Base-by-base conservation (phyloP, 345 rosid genomes). In the Populus pruinosa region DNA sequence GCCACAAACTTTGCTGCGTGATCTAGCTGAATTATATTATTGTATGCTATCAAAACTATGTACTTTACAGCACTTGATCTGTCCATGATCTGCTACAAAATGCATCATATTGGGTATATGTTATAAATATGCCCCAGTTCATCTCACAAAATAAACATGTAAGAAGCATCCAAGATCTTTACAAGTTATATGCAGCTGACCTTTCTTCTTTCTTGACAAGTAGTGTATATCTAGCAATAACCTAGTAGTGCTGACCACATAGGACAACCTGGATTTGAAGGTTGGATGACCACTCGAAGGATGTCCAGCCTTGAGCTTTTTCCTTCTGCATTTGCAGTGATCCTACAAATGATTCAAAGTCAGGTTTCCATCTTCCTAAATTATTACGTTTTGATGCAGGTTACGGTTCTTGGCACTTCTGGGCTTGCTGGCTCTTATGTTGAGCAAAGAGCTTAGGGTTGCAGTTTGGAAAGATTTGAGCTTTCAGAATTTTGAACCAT, bases 401-500 rank as follows among this genome's bases (percentile, higher is more conserved):
- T 93, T 82, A 86, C 97, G 4, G 92, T 93, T 79, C 94, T 92
- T 65, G 95, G 93, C 73, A 93, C 98, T 67, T 93, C 98, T 36
- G 98, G 98, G 73, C 91, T 96, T 78, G 88, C 96, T 44, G 96
- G 99, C 31, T 92, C 98, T 11, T 93, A 93, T 74, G 88, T 96
- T 76, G 98, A 96, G 78, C 93, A 91, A 70, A 90, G 97, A 82
- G 88, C 94, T 73, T 78, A 79, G 44, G 17, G 50, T 29, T 33
- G 49, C 35, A 41, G 33, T 36, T 17, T 38, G 47, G 67, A 64
- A 64, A 59, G 23, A 0, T 63, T 25, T 61, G 69, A 69, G 70
- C 61, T 29, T 49, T 62, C 29, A 49, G 14, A 59, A 49, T 55
- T 77, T 64, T 61, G 53, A 66, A 55, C 27, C 66, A 14, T 72